Evolutionary conservation across 352 stramenopile species (phyloP).

Genomic region (Blastocystis sp.): DNA sequence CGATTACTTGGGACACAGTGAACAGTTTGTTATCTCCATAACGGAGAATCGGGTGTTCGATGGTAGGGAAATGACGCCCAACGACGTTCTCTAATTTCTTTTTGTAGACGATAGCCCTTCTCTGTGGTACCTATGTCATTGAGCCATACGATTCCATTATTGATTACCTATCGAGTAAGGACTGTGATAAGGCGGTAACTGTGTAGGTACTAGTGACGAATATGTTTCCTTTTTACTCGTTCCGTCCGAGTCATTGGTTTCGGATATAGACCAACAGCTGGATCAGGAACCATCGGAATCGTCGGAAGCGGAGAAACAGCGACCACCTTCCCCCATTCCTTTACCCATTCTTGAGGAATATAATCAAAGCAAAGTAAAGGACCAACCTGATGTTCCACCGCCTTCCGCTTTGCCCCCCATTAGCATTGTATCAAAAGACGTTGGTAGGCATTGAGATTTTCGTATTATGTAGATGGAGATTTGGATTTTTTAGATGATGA

Average conservation of each 20-base stretch:
- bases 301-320: too few relatives aligned
- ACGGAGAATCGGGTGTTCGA: too few relatives aligned
- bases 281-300: too few relatives aligned
- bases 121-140: neutral
- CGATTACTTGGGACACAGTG: neutral
- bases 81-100: neutral
- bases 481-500: too few relatives aligned
- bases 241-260: neutral
- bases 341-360: too few relatives aligned
- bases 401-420: too few relatives aligned
- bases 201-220: neutral
- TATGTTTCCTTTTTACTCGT: slow-evolving; percentile 42
- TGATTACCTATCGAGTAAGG: neutral
- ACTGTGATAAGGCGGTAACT: neutral
- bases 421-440: too few relatives aligned
- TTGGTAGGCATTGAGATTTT: too few relatives aligned
- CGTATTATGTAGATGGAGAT: too few relatives aligned
- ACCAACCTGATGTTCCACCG: too few relatives aligned
- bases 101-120: neutral
- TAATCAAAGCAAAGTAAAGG: too few relatives aligned
- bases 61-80: neutral
- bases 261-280: neutral
- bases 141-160: slow-evolving; percentile 1
- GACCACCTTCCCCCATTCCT: too few relatives aligned
- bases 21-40: neutral